These are phyloP conservation scores for Ascochyta lentis DNA, from an alignment of 2,329 filamentous ascomycete genomes.

Conservation along the genomic window DNA sequence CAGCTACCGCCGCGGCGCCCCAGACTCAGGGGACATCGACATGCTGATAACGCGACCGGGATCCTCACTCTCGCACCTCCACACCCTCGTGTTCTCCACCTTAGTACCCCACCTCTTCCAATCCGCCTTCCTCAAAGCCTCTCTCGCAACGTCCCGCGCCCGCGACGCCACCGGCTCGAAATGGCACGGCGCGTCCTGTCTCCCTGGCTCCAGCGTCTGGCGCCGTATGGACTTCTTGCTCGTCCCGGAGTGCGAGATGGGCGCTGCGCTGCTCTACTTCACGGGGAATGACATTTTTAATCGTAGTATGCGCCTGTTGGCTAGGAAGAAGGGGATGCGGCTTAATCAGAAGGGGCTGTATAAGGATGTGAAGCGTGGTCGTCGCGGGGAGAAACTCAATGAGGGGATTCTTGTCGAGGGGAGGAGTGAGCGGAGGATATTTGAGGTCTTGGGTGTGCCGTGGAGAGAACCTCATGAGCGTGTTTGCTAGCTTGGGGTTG, in stretches of 20 bases:
- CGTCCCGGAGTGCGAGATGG: slow-evolving; percentile 79
- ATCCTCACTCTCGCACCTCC: slow-evolving; percentile 62
- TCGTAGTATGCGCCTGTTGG: slow-evolving; percentile 79
- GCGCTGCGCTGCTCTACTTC: slow-evolving; percentile 91
- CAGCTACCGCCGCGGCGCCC: slow-evolving; percentile 81
- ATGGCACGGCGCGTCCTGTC: slow-evolving; percentile 85
- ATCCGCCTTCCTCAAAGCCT: slow-evolving; percentile 71
- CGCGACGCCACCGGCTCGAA: slow-evolving; percentile 67
- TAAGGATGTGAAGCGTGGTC: slow-evolving; percentile 69
- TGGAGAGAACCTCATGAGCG: slow-evolving; percentile 68
- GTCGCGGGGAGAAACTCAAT: slow-evolving; percentile 64
- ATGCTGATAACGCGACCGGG: slow-evolving; percentile 76
- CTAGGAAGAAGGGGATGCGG: slow-evolving; percentile 80
- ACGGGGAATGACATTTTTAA: slow-evolving; percentile 97
- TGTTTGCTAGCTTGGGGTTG: slow-evolving; percentile 29
- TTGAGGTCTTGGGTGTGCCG: slow-evolving; percentile 80
- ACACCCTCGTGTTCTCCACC: slow-evolving; percentile 65
- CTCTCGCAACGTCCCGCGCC: slow-evolving; percentile 66
- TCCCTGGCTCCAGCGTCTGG: slow-evolving; percentile 69
- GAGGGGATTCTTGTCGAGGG: slow-evolving; percentile 77
- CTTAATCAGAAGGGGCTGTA: slow-evolving; percentile 86
- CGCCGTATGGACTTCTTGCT: slow-evolving; percentile 84
- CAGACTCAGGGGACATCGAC: slow-evolving; percentile 81
- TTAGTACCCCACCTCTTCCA: slow-evolving; percentile 69
- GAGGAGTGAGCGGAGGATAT: slow-evolving; percentile 77